Base-by-base conservation (phyloP, 2,329 filamentous ascomycete species). In the Ceratocystis eucalypticola region DNA sequence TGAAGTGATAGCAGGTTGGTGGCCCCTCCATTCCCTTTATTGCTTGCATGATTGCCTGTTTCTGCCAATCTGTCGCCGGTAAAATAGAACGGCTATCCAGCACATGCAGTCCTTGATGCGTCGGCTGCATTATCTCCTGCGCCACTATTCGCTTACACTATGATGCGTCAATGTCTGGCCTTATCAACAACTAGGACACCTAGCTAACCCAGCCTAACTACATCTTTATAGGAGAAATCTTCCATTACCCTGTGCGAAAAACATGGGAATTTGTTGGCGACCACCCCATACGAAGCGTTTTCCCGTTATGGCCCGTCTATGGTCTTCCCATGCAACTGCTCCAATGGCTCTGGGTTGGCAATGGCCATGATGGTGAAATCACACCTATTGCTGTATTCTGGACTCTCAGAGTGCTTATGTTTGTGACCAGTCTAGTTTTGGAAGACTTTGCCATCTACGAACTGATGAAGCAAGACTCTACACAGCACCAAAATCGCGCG, bases 381-480 rank as follows among this genome's bases (percentile, higher is more conserved):
- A 85, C 91, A 28, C 91, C 94, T n/a, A 84, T 88, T 69, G 83
- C 88, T 61, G 88, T 96, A 62, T 99, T 96, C 79, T 96, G 93
- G 84, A 87, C 88, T 3, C 78, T 97, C 72, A 85, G 94, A 66
- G 81, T 89, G 62, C 82, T 95, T 74, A 97, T 99, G 92, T 96
- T 97, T 77, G 79, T 91, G 64, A 80, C 96, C 74, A 96, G 92
- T 79, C 96, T 99, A 75, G 91, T 99, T 65, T 82, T 99, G 69
- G 91, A 96, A 77, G 94, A 99, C 78, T 97, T 94, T 93, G 94
- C 94, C 10, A 84, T 99, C 67, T 86, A 96, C 78, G 94, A 99
- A 75, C 81, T 97, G 69, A 86, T 96, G 66, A 57, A 57, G 53
- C 53, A 57, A 57, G 85, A 86, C 69, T 88, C 88, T 48, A 85